Evolutionary conservation across 1,284 basidiomycete genomes (phyloP).

Genomic region (Stereum hirsutum): DNA sequence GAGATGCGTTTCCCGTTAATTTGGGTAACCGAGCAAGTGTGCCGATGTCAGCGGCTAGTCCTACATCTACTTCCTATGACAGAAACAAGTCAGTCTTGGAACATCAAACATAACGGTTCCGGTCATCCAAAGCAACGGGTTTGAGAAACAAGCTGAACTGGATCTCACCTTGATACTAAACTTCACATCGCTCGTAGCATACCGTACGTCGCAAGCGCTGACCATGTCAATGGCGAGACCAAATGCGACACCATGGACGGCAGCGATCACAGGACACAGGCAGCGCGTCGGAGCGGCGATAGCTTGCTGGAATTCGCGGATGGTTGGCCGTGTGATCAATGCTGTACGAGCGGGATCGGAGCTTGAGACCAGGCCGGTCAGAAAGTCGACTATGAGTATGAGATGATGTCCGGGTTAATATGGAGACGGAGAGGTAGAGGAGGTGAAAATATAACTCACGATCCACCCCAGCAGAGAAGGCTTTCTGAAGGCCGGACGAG

Average conservation of each 20-base stretch:
- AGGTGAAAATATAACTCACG: slow-evolving; percentile 38
- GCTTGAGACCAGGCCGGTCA: neutral
- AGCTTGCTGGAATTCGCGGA: slow-evolving; percentile 66
- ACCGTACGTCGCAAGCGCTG: slow-evolving; percentile 75
- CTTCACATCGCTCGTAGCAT: slow-evolving; percentile 49
- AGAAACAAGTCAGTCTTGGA: neutral
- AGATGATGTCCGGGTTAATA: no score
- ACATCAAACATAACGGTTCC: neutral
- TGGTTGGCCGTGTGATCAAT: slow-evolving; percentile 35
- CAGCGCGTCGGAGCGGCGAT: slow-evolving; percentile 67
- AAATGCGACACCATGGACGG: slow-evolving; percentile 68
- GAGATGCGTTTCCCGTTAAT: slow-evolving; percentile 70
- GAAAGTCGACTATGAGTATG: neutral
- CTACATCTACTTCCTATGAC: slow-evolving; percentile 80
- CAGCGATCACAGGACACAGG: slow-evolving; percentile 79
- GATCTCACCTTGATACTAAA: slow-evolving; percentile 72
- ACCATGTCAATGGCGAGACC: slow-evolving; percentile 79
- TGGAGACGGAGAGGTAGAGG: no score
- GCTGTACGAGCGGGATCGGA: slow-evolving; percentile 46
- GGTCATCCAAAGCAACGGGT: neutral
- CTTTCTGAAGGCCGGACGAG: slow-evolving; percentile 57
- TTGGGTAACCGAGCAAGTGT: slow-evolving; percentile 83
- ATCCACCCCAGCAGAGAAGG: slow-evolving; percentile 80
- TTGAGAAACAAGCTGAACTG: neutral
- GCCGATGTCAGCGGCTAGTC: slow-evolving; percentile 87